Percentiles rank a stretch among this genome's conserved stretches.
Conservation (phyloP, 805 yeast species). For the Pichia rugopelliculosa region DNA sequence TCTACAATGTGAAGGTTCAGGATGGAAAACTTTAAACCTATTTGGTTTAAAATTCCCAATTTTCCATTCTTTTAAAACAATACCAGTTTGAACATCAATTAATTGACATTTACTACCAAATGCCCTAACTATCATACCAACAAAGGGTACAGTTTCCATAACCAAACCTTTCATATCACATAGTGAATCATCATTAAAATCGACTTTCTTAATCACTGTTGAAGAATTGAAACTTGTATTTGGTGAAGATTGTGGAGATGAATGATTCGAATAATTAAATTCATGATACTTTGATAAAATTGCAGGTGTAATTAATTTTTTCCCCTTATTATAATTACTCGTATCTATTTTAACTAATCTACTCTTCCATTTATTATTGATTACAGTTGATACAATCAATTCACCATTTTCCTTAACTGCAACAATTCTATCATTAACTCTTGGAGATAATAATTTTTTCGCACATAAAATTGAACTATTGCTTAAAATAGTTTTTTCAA, state of each 20-base stretch:
- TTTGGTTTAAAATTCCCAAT: slow-evolving; percentile 58
- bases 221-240: not conserved
- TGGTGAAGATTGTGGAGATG: not conserved
- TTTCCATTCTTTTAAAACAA: slow-evolving; percentile 50
- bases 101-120: slow-evolving; percentile 51
- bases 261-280: not conserved
- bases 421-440: slow-evolving; percentile 67
- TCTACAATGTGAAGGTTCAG: slow-evolving; percentile 80
- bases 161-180: slow-evolving; percentile 18
- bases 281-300: slow-evolving; percentile 21
- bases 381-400: slow-evolving; percentile 52
- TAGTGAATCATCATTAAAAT: slow-evolving; percentile 12
- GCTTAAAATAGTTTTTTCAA: slow-evolving; percentile 30
- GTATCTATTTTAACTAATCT: slow-evolving; percentile 42
- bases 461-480: slow-evolving; percentile 39
- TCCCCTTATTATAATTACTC: slow-evolving; percentile 38
- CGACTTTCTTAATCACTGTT: slow-evolving; percentile 3
- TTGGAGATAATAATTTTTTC: slow-evolving; percentile 55
- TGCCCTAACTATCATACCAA: slow-evolving; percentile 66
- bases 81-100: slow-evolving; percentile 75
- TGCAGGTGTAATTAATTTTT: slow-evolving; percentile 33
- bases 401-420: slow-evolving; percentile 43
- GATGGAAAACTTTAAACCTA: slow-evolving; percentile 64
- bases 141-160: slow-evolving; percentile 55
- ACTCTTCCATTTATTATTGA: slow-evolving; percentile 61